Conservation (phyloP, 2,329 filamentous ascomycete species). For the Penicillium psychrosexuale region DNA sequence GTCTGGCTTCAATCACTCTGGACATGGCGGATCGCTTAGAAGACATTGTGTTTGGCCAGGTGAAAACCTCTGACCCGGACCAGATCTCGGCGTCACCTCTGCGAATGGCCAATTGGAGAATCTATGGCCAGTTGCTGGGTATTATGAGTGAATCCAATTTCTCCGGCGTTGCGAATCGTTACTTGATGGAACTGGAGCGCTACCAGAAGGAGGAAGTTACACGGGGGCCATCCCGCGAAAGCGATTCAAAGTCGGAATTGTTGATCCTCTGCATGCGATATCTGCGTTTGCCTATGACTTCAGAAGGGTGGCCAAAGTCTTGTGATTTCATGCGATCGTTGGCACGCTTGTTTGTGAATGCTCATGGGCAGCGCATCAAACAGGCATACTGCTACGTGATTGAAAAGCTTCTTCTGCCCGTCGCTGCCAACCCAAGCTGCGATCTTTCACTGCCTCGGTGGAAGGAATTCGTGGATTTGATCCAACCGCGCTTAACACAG, state of each 20-base stretch:
- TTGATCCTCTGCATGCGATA: slow-evolving; percentile 90
- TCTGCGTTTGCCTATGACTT: slow-evolving; percentile 70
- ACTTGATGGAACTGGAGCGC: slow-evolving; percentile 73
- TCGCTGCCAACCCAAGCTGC: slow-evolving; percentile 74
- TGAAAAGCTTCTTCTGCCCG: slow-evolving; percentile 78
- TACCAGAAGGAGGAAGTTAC: slow-evolving; percentile 69
- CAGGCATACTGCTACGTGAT: slow-evolving; percentile 92
- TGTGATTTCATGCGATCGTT: slow-evolving; percentile 85
- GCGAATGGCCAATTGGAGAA: slow-evolving; percentile 90
- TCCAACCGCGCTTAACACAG: slow-evolving; percentile 74
- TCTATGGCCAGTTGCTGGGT: slow-evolving; percentile 90
- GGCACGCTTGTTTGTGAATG: slow-evolving; percentile 75
- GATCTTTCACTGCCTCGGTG: slow-evolving; percentile 80
- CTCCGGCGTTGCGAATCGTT: slow-evolving; percentile 74
- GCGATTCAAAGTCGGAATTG: slow-evolving; percentile 78
- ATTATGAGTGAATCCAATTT: slow-evolving; percentile 96
- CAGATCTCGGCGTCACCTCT: slow-evolving; percentile 68
- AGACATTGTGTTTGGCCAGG: slow-evolving; percentile 92
- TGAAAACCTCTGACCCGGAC: slow-evolving; percentile 83
- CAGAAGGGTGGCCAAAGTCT: slow-evolving; percentile 74
- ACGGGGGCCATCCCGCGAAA: slow-evolving; percentile 52
- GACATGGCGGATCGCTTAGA: slow-evolving; percentile 95
- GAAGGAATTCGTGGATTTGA: slow-evolving; percentile 75
- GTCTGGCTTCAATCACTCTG: slow-evolving; percentile 71
- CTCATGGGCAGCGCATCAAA: slow-evolving; percentile 86